Percentiles rank a stretch among this genome's conserved stretches.
Evolutionary conservation across 73 alveolate species (phyloP).

Genomic region (Stentor roeselii): DNA sequence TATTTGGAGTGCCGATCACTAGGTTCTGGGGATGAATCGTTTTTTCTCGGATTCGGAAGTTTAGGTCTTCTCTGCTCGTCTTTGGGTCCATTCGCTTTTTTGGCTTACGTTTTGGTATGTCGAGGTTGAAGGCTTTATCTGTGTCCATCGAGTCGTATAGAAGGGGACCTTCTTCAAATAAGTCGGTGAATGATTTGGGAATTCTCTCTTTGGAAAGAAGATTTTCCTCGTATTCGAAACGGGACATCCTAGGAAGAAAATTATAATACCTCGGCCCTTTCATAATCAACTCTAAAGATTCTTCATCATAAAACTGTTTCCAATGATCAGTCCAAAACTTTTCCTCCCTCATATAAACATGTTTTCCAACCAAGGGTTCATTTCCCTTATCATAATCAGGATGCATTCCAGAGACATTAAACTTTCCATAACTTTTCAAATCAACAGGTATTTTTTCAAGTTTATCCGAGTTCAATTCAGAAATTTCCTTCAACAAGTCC

Average conservation of each 20-base stretch:
- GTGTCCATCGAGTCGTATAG: too few species aligned
- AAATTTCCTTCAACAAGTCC: slow-evolving; percentile 33
- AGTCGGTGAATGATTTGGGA: background rate
- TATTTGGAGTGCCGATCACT: background rate
- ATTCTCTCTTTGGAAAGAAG: background rate
- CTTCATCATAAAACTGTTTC: slow-evolving; percentile 45
- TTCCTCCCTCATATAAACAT: slow-evolving; percentile 9
- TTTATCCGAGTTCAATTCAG: slow-evolving; percentile 25
- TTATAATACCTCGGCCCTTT: background rate
- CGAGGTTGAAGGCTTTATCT: too few species aligned
- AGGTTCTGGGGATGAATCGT: background rate
- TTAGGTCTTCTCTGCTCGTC: background rate
- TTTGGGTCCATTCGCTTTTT: background rate
- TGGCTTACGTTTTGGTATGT: background rate
- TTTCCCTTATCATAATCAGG: slow-evolving; percentile 53
- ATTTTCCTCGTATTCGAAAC: background rate
- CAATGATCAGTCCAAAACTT: slow-evolving; percentile 58
- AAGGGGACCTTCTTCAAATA: too few species aligned
- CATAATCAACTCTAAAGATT: slow-evolving; percentile 36
- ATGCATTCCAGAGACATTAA: slow-evolving; percentile 50
- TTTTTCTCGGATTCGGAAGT: background rate
- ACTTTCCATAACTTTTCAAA: slow-evolving; percentile 45
- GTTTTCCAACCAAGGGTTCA: slow-evolving; percentile 49
- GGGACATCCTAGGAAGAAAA: background rate
- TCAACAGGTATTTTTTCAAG: slow-evolving; percentile 43